Evolutionary conservation across 2,329 filamentous ascomycete species (phyloP).

Genomic region (Claviceps humidiphila): DNA sequence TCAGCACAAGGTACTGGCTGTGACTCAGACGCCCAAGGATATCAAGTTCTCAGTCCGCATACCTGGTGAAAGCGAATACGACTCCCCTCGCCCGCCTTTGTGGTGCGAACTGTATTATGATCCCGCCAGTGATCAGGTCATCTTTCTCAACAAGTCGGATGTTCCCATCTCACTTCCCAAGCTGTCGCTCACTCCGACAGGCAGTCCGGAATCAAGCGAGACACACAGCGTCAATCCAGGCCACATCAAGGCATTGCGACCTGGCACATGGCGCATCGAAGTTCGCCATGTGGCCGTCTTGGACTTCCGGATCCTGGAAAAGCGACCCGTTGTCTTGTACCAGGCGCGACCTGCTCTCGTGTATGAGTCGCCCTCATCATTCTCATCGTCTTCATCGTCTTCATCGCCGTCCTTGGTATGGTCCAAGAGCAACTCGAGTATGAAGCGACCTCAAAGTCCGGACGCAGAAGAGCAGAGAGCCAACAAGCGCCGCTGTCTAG

Average conservation of each 20-base stretch:
- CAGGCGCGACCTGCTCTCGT: constrained; percentile 17
- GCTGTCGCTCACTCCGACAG: constrained; percentile 26
- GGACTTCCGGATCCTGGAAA: constrained; percentile 46
- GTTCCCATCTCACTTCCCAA: constrained; percentile 37
- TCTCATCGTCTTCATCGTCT: neutral
- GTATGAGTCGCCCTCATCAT: constrained; percentile 15
- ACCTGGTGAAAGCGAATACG: constrained; percentile 32
- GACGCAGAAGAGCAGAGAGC: constrained; percentile 32
- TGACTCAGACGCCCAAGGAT: constrained; percentile 46
- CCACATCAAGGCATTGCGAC: constrained; percentile 32
- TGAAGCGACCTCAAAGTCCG: constrained; percentile 36
- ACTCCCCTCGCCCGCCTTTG: constrained; percentile 32
- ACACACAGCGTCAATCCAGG: constrained; percentile 31
- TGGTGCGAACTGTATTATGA: constrained; percentile 50
- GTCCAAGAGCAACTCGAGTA: constrained; percentile 26
- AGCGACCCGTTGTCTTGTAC: constrained; percentile 32
- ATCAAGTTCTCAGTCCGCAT: constrained; percentile 48
- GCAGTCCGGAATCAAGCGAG: constrained; percentile 28
- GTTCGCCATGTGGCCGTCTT: constrained; percentile 36
- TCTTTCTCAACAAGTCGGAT: constrained; percentile 42
- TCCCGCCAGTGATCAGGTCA: constrained; percentile 43
- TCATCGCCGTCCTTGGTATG: constrained; percentile 14
- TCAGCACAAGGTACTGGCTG: constrained; percentile 43
- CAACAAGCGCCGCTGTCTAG: constrained; percentile 27
- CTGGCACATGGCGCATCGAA: constrained; percentile 44